Evolutionary conservation across 2,329 filamentous ascomycete species (phyloP), one percentile per base, ranked within the genome.

Genomic region (Macrophomina tecta): DNA sequence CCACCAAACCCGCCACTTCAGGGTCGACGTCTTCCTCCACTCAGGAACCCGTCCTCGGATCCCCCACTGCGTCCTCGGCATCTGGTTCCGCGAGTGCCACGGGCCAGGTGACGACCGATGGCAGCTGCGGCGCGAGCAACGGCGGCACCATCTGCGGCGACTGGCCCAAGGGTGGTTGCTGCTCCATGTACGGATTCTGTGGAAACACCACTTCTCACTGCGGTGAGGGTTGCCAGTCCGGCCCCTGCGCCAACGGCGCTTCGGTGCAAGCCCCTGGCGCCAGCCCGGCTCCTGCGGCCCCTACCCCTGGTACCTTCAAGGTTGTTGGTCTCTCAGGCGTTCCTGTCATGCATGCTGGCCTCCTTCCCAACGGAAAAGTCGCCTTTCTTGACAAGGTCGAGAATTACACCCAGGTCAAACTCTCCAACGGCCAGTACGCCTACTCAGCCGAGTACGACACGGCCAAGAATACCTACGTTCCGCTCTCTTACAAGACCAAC

Each of bases 371-470:
- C 71, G 86, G 86, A 30, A 80, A 82, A 62, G 86, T 88, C 11
- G 80, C 86, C 45, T 89, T 89, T 76, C 76, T 89, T 16, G 87
- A 89, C 79, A 89, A 89, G 73, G 81, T 89, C 36, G 87, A 89
- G 73, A 85, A 88, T 73, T 89, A 86, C 75, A 87, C 86, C 0
- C 80, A 88, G 68, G 71, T 88, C 53, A 83, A 80, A 69, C 80
- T 87, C 7, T 68, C 80, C 16, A 83, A 86, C 72, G 85, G 85
- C 34, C 81, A 84, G 64, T 87, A 82, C 68, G 87, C 87, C 0
- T 89, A 87, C 76, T 87, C 86, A 9, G 81, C 85, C 2, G 85
- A 89, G 71, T 89, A 86, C 69, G 83, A 89, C 71, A 84, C 86
- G 1, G 71, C 60, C 6, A 84, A 81, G 1, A 84, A 86, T 66